Conservation (phyloP, 179 eudicot genomes). For the Sideroxylon spinosum region DNA sequence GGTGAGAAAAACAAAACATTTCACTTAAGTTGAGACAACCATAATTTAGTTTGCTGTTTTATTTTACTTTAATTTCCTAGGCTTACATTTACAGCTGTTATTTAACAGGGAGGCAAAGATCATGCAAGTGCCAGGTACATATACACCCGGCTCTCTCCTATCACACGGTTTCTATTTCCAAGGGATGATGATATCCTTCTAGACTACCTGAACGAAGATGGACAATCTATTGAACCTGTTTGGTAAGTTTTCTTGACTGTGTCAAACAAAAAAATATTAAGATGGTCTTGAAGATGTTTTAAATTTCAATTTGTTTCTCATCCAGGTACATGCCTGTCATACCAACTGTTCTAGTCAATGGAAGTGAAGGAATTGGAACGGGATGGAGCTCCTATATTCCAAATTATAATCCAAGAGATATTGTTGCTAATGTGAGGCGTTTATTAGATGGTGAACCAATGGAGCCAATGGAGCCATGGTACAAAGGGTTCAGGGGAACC, state of each 20-base stretch:
- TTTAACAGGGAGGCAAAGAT: conserved; percentile 84
- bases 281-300: neutral
- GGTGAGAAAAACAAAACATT: conserved; percentile 32
- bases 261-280: neutral
- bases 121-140: conserved; percentile 88
- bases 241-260: conserved; percentile 44
- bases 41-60: neutral
- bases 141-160: conserved; percentile 51
- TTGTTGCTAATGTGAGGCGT: conserved; percentile 62
- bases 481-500: conserved; percentile 70
- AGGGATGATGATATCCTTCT: conserved; percentile 77
- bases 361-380: conserved; percentile 97
- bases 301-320: neutral
- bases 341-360: conserved; percentile 87
- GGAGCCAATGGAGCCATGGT: conserved; percentile 93
- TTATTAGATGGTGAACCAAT: conserved; percentile 55
- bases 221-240: conserved; percentile 70
- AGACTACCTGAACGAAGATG: conserved; percentile 77
- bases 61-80: neutral
- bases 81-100: neutral
- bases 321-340: conserved; percentile 79
- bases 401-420: conserved; percentile 76
- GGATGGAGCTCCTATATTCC: conserved; percentile 94
- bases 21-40: neutral
- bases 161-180: conserved; percentile 65